Conservation (phyloP, 495 filamentous ascomycete species). For the Aspergillus hancockii region DNA sequence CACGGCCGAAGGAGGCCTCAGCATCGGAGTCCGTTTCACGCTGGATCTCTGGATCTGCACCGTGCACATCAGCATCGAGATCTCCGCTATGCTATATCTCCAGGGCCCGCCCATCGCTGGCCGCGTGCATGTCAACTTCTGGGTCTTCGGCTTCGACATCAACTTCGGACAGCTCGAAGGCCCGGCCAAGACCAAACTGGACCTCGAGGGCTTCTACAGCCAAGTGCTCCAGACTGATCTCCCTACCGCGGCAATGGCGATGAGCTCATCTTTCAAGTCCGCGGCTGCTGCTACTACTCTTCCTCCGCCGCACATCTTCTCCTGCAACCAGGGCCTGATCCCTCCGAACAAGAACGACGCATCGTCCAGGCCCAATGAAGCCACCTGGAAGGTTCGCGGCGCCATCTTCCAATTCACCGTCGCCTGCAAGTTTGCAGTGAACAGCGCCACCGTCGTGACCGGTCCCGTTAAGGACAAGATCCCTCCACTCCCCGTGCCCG, state of each 20-base stretch:
- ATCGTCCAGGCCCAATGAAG: not conserved
- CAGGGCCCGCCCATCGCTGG: slow-evolving; percentile 41
- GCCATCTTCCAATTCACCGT: slow-evolving; percentile 24
- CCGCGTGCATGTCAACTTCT: slow-evolving; percentile 42
- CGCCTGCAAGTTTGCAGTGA: slow-evolving; percentile 24
- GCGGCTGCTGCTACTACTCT: not conserved
- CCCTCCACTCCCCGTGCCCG: too few relatives aligned
- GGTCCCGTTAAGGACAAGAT: not conserved
- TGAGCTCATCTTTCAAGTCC: too few relatives aligned
- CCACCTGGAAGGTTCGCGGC: slow-evolving; percentile 20
- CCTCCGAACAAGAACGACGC: not conserved
- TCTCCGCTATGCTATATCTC: slow-evolving; percentile 39
- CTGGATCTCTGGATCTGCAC: slow-evolving; percentile 38
- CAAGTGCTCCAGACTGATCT: slow-evolving; percentile 2
- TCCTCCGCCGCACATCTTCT: not conserved
- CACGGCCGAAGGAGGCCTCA: slow-evolving; percentile 34
- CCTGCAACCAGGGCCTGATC: slow-evolving; percentile 6
- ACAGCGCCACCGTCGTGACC: slow-evolving; percentile 11
- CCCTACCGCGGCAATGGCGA: too few relatives aligned
- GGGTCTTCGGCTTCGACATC: slow-evolving; percentile 44
- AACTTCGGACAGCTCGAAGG: slow-evolving; percentile 36
- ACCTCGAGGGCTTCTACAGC: not conserved
- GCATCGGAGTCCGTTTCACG: slow-evolving; percentile 39
- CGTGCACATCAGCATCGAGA: slow-evolving; percentile 33
- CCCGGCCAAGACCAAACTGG: not conserved